Conservation (phyloP, 768 basidiomycete genomes). For the Xanthoconium purpureum region DNA sequence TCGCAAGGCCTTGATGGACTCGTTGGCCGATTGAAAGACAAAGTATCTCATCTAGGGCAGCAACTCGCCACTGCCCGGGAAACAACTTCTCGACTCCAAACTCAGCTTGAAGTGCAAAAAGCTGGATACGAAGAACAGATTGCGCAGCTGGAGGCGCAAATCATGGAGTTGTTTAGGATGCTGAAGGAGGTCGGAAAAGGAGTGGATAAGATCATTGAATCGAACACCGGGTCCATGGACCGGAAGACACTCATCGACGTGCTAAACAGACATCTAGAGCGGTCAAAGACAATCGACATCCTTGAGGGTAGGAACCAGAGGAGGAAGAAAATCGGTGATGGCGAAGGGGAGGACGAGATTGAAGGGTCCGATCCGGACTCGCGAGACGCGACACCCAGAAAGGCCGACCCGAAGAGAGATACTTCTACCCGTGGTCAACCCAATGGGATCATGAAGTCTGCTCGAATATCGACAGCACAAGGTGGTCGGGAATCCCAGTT, state of each 20-base stretch:
- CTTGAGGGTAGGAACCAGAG: slow-evolving; percentile 66
- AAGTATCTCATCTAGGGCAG: slow-evolving; percentile 68
- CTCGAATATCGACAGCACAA: slow-evolving; percentile 41
- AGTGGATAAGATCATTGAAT: slow-evolving; percentile 71
- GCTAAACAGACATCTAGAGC: slow-evolving; percentile 78
- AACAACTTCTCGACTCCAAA: slow-evolving; percentile 70
- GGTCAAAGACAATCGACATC: slow-evolving; percentile 79
- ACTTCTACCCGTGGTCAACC: slow-evolving; percentile 33
- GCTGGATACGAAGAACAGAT: slow-evolving; percentile 82
- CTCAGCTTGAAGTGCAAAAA: slow-evolving; percentile 75
- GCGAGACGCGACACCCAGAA: slow-evolving; percentile 55
- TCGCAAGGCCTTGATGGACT: slow-evolving; percentile 78
- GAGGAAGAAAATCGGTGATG: slow-evolving; percentile 29
- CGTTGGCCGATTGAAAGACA: slow-evolving; percentile 75
- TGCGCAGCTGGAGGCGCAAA: slow-evolving; percentile 84
- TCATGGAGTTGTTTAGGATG: slow-evolving; percentile 93
- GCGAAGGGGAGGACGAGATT: slow-evolving; percentile 31
- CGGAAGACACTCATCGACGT: slow-evolving; percentile 76
- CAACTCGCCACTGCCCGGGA: slow-evolving; percentile 77
- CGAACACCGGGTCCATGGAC: slow-evolving; percentile 61
- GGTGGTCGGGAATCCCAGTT: slow-evolving; percentile 73
- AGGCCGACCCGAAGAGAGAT: slow-evolving; percentile 42
- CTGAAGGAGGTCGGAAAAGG: slow-evolving; percentile 79
- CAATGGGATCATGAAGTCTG: slow-evolving; percentile 24
- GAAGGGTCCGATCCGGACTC: slow-evolving; percentile 50